Base-by-base conservation (phyloP, 129 eudicot genomes). In the Centrapalus pauciflorus region DNA sequence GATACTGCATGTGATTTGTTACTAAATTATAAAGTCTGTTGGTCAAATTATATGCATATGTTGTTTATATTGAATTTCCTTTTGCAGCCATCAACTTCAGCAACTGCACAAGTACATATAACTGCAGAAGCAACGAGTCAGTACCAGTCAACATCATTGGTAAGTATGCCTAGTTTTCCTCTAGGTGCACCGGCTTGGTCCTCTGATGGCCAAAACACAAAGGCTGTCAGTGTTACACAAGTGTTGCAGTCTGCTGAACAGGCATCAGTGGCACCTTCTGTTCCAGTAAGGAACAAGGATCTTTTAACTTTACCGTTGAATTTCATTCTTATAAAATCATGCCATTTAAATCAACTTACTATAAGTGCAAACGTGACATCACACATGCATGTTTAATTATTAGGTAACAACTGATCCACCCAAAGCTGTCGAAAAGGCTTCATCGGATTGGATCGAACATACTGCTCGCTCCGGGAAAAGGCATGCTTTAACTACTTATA, bases 361-460 rank as follows among this genome's bases (percentile, higher is more conserved):
- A 16, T 37, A 8, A 7, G 16, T 55, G 11, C 13, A 28, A 34
- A 30, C 35, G 13, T 74, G 57, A 69, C 66, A 37, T 45, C 24
- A 35, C 20, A 45, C 55, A 32, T 65, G 68, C 34, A 43, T 48
- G 35, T 43, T 51, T 7, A 19, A 61, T 37, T 54, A 63, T 73
- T 80, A 91, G 97, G 85, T 63, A 64, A 75, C 75, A 52, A 48
- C 23, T 19, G 67, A 50, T 16, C 50, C 65, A 59, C 65, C 79
- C 34, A 75, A 72, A 30, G 67, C 66, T 7, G 54, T 64, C 10
- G 83, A 69, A 58, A 80, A 80, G 52, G 64, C 70, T 40, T 61
- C 83, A 57, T 82, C 86, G 9, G 87, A 78, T 45, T 91, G 97
- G 97, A 73, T 76, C 59, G 96, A 87, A 70, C 87, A 91, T 75